phyloP scores from a whole-genome alignment of 164 flowering plant species.

The Aristolochia fimbriata region DNA sequence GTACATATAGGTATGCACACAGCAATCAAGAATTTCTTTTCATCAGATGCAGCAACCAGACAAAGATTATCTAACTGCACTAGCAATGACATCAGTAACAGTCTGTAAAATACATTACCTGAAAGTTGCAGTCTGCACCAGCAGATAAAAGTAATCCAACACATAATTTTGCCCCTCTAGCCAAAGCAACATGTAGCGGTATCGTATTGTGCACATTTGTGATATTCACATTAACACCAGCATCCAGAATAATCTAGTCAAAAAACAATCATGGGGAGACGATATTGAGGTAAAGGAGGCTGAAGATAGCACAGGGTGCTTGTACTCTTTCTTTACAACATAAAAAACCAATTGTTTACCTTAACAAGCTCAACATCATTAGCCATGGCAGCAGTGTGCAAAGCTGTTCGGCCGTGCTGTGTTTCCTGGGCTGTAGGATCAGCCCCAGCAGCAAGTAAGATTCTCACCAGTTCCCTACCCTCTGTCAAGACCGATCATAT shows the following conservation, averaged over 20 bases:
- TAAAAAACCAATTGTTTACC: constrained; percentile 27
- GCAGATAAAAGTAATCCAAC: constrained; percentile 79
- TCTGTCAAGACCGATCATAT: constrained; percentile 21
- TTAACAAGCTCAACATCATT: constrained; percentile 86
- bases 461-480: constrained; percentile 75
- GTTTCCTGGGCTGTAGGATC: constrained; percentile 79
- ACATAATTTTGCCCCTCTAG: constrained; percentile 90
- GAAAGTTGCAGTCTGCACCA: constrained; percentile 85
- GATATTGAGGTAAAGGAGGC: neutral
- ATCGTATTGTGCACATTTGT: constrained; percentile 72
- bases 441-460: constrained; percentile 93
- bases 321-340: neutral
- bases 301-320: neutral
- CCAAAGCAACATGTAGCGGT: constrained; percentile 96
- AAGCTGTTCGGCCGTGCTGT: constrained; percentile 73
- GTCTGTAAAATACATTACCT: constrained; percentile 33
- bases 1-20: no score
- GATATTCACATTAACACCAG: constrained; percentile 92
- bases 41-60: no score
- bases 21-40: no score
- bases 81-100: neutral
- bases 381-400: constrained; percentile 93
- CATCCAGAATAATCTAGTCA: constrained; percentile 72
- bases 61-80: no score
- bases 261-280: constrained; percentile 1